Evolutionary conservation across 2,329 filamentous ascomycete genomes (phyloP), one percentile per base, ranked within the genome.

Genomic region (Neophaeococcomyces aloes): DNA sequence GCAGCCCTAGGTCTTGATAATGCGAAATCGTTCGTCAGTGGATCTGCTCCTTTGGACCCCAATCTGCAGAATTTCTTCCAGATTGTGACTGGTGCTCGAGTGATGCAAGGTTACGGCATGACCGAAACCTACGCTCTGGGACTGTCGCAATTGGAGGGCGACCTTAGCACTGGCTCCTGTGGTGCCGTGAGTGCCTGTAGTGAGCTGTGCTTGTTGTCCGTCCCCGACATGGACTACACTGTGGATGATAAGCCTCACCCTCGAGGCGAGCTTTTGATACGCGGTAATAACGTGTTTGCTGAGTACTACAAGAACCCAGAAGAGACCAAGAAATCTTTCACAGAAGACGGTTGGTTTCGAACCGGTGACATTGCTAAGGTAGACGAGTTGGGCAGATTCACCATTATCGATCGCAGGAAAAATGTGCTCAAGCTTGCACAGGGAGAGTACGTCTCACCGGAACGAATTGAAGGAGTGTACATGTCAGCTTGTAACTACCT

Each of bases 341-440:
- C 89, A 7, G 70, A 81, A 25, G 87, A 95, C 52, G 91, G 91
- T 49, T 98, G 91, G 91, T 96, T 98, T 76, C 83, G 84, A 61
- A 95, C 87, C 0, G 91, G 91, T 44, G 91, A 98, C 57, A 89
- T 98, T 53, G 86, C 79, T 58, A 76, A 80, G 51, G 72, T 98
- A 18, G 91, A 98, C 64, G 79, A 79, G 53, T 65, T 84, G 59
- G 91, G 91, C 49, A 85, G 88, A 48, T 82, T 96, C 71, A 80
- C 78, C 65, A 94, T 98, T 64, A 82, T 98, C 57, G 91, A 98
- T 65, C 87, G 91, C 57, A 82, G 87, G 67, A 98, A 98, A 82
- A 96, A 96, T 66, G 86, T 98, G n/a, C 78, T 98, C 60, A 98
- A 98, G 75, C 78, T 98, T 44, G 81, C 89, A 0, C 91, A 98